Percentiles rank a stretch among this genome's conserved stretches.
These are phyloP conservation scores for Kalmanozyma brasiliensis DNA, from an alignment of 1,284 basidiomycete genomes.

Conservation along the genomic window DNA sequence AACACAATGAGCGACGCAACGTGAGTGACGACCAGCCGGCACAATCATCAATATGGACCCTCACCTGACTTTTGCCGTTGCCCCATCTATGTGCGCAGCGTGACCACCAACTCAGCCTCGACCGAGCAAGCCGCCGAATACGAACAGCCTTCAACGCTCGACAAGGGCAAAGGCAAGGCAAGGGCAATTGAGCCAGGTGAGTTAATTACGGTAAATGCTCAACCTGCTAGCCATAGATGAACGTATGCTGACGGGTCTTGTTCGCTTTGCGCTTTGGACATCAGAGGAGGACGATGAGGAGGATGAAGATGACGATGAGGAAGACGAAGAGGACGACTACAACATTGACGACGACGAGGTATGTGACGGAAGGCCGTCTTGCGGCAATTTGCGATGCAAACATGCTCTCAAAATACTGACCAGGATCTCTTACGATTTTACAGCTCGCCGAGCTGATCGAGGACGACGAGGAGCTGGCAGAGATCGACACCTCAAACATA, in stretches of 20 bases:
- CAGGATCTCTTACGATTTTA: not conserved
- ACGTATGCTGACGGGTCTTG: too few relatives aligned
- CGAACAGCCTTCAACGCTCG: constrained; percentile 13
- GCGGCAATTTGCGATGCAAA: too few relatives aligned
- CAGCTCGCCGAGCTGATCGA: constrained; percentile 47
- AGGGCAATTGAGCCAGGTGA: constrained; percentile 44
- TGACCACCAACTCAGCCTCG: constrained; percentile 1
- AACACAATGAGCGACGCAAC: constrained; percentile 14
- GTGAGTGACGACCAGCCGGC: constrained; percentile 3
- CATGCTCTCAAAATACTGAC: constrained; percentile 3
- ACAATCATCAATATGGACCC: not conserved
- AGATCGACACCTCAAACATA: constrained; percentile 54
- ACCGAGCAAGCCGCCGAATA: constrained; percentile 11
- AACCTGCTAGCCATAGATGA: too few relatives aligned
- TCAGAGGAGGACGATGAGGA: constrained; percentile 22
- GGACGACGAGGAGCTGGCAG: constrained; percentile 52
- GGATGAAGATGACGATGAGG: constrained; percentile 39
- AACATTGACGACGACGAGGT: constrained; percentile 48
- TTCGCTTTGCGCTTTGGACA: too few relatives aligned
- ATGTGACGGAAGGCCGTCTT: not conserved
- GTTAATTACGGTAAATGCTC: too few relatives aligned
- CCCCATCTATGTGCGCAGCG: constrained; percentile 7
- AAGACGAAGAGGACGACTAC: constrained; percentile 39
- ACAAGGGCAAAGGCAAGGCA: constrained; percentile 54
- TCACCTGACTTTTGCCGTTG: not conserved